A percentile compares a stretch with the other conserved stretches of the same genome.
phyloP scores from a whole-genome alignment of 805 yeast species.

The Cyberlindnera sargentensis region DNA sequence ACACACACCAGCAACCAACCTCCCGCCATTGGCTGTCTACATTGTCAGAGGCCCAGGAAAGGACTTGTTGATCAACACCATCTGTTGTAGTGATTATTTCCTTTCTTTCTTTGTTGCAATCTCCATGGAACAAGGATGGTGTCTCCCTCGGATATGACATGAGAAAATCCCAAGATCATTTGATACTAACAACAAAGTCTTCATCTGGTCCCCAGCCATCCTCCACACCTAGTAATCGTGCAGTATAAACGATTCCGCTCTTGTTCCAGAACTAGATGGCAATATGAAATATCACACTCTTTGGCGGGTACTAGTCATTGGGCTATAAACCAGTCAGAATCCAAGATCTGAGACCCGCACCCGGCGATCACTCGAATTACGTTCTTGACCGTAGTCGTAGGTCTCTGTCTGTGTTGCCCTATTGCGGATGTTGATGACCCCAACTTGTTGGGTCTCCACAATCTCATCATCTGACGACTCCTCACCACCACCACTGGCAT shows the following conservation, averaged over 20 bases:
- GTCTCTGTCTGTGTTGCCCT: constrained; percentile 15
- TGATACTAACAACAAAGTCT: constrained; percentile 22
- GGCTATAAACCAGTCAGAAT: too few species aligned
- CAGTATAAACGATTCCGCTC: constrained; percentile 1
- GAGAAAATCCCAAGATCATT: too few species aligned
- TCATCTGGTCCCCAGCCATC: constrained; percentile 74
- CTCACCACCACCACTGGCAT: constrained; percentile 9
- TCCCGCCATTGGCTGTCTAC: constrained; percentile 77
- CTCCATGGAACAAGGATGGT: too few species aligned
- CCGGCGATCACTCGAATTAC: not conserved
- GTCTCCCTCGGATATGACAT: too few species aligned
- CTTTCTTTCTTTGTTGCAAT: not conserved
- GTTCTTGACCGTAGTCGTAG: constrained; percentile 11
- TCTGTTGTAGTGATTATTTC: constrained; percentile 40
- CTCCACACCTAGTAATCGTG: constrained; percentile 67
- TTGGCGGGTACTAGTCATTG: too few species aligned
- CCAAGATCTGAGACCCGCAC: too few species aligned
- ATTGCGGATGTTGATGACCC: not conserved
- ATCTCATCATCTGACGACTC: not conserved
- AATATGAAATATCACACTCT: too few species aligned
- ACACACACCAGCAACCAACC: constrained; percentile 40
- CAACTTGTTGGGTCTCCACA: constrained; percentile 2
- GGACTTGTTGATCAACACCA: constrained; percentile 56
- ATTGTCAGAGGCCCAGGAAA: constrained; percentile 59
- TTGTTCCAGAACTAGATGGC: too few species aligned